phyloP scores from a whole-genome alignment of 164 flowering plant species.

The Nelumbo lutea region DNA sequence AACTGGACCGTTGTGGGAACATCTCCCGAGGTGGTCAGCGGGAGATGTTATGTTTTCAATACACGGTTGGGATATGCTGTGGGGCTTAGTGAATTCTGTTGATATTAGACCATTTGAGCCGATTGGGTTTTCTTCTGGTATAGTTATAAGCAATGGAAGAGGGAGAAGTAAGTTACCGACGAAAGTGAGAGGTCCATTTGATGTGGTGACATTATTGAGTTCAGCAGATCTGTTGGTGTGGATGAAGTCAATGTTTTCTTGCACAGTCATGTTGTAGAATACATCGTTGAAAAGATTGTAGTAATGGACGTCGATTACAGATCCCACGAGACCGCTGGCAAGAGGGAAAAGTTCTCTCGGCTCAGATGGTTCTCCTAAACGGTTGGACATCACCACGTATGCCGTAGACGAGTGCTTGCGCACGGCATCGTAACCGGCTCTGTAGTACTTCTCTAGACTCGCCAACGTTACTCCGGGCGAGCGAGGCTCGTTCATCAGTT shows the following conservation, averaged over 20 bases:
- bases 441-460: constrained; percentile 44
- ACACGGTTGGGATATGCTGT: too few species aligned
- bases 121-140: too few species aligned
- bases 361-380: constrained; percentile 29
- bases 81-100: too few species aligned
- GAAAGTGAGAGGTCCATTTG: constrained; percentile 60
- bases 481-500: constrained; percentile 67
- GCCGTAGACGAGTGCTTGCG: constrained; percentile 45
- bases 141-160: too few species aligned
- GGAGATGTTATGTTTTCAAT: too few species aligned
- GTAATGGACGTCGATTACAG: constrained; percentile 63
- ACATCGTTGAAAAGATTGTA: constrained; percentile 39
- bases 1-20: too few species aligned
- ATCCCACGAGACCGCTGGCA: constrained; percentile 28
- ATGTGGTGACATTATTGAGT: constrained; percentile 30
- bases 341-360: constrained; percentile 51
- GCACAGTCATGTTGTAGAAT: constrained; percentile 37
- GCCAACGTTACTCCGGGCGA: constrained; percentile 47
- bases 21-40: too few species aligned
- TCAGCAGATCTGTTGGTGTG: constrained; percentile 31
- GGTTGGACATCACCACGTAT: constrained; percentile 46
- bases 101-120: too few species aligned
- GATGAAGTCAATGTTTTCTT: constrained; percentile 58
- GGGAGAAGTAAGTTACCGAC: constrained; percentile 33
- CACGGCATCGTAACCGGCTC: constrained; percentile 51